Conservation (phyloP, 169 alveolate genomes). For the Plasmodium chabaudi region DNA sequence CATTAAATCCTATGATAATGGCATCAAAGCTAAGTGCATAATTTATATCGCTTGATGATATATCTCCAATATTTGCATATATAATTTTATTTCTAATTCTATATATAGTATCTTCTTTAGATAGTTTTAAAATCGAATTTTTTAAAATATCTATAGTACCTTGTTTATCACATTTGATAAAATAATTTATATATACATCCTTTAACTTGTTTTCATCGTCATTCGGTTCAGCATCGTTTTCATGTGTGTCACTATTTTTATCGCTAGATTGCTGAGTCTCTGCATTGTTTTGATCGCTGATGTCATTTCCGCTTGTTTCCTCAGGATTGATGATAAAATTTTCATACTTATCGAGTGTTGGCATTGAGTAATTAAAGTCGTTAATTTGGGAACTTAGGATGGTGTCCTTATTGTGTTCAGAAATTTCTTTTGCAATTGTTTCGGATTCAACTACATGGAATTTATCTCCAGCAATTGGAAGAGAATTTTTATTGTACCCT, state of each 20-base stretch:
- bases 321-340: slow-evolving; percentile 5
- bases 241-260: neutral
- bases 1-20: slow-evolving; percentile 44
- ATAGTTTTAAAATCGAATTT: slow-evolving; percentile 13
- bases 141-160: slow-evolving; percentile 65
- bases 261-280: neutral
- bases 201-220: neutral
- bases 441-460: slow-evolving; percentile 46
- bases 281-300: neutral
- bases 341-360: slow-evolving; percentile 7
- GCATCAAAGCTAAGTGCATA: slow-evolving; percentile 70
- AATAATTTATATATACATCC: slow-evolving; percentile 26
- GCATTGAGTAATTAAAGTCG: neutral
- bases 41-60: slow-evolving; percentile 45
- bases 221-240: neutral
- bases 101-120: slow-evolving; percentile 33
- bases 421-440: slow-evolving; percentile 25
- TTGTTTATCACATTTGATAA: slow-evolving; percentile 67
- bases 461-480: slow-evolving; percentile 59
- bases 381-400: slow-evolving; percentile 5
- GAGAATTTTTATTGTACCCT: slow-evolving; percentile 52
- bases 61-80: slow-evolving; percentile 56
- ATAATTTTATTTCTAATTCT: slow-evolving; percentile 44
- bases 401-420: slow-evolving; percentile 29
- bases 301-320: neutral